These are phyloP conservation scores for Scheffersomyces coipomensis DNA, from an alignment of 805 yeast species.

Conservation along the genomic window DNA sequence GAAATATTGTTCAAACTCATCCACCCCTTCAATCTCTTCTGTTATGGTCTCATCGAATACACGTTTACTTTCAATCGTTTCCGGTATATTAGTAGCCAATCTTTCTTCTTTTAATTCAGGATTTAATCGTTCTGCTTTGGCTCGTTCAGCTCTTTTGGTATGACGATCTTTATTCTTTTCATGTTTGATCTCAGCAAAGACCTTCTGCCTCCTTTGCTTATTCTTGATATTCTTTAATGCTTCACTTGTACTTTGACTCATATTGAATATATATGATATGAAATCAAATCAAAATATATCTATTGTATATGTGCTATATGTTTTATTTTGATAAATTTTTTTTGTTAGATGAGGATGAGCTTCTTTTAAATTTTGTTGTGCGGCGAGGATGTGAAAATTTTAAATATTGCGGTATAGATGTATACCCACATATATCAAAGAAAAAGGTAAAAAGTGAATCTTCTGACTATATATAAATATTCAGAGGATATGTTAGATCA, in stretches of 20 bases:
- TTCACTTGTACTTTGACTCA: conserved; percentile 27
- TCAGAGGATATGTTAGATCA: too few relatives aligned
- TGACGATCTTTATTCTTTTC: conserved; percentile 77
- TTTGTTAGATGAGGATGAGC: not conserved
- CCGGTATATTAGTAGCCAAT: conserved; percentile 72
- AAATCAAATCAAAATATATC: too few relatives aligned
- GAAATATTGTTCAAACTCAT: conserved; percentile 63
- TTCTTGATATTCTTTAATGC: conserved; percentile 55
- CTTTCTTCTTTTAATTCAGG: conserved; percentile 83
- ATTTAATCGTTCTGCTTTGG: conserved; percentile 80
- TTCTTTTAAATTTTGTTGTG: not conserved
- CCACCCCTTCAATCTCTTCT: conserved; percentile 59
- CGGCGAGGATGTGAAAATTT: conserved; percentile 8
- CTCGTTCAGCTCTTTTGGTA: conserved; percentile 72
- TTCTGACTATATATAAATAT: too few relatives aligned
- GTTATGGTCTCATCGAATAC: conserved; percentile 83
- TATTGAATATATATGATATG: conserved; percentile 4
- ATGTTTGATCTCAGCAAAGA: conserved; percentile 71
- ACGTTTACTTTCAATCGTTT: conserved; percentile 80
- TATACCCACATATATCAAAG: too few relatives aligned
- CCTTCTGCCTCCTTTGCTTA: conserved; percentile 76
- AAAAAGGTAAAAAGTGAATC: too few relatives aligned
- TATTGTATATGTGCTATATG: too few relatives aligned
- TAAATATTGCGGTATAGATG: too few relatives aligned
- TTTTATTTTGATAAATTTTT: too few relatives aligned